Base-by-base conservation (phyloP, 2,329 filamentous ascomycete species). In the Phaeosphaeria sp. region DNA sequence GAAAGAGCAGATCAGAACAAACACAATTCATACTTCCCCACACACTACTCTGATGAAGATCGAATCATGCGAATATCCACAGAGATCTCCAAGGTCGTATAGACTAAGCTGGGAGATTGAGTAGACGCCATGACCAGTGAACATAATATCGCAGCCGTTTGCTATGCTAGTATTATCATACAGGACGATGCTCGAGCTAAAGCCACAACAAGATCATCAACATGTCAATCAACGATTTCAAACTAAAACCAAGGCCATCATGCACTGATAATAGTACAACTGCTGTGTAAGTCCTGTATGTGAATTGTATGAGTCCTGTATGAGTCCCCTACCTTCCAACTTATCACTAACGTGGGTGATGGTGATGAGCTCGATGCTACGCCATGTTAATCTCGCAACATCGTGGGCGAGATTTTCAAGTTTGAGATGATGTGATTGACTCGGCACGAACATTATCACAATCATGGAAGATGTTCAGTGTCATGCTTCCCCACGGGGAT, bases 211-310 rank as follows among this genome's bases (percentile, higher is more conserved):
- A 22, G 10, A 2, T 48, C 22, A 33, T 36, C 49, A 11, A 62
- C 52, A 30, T 62, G 55, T 44, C 43, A 52, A 27, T 58, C 52
- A 21, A 58, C 39, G 21, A 56, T 18, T 18, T 44, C 44, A 18
- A 56, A 48, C 57, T 58, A n/a, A n/a, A n/a, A n/a, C n/a, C n/a
- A n/a, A n/a, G n/a, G n/a, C n/a, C n/a, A n/a, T n/a, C n/a, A n/a
- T n/a, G n/a, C n/a, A n/a, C n/a, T n/a, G n/a, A n/a, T n/a, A n/a
- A n/a, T n/a, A n/a, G n/a, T n/a, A n/a, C n/a, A n/a, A n/a, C n/a
- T n/a, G n/a, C n/a, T n/a, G n/a, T n/a, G n/a, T n/a, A n/a, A n/a
- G n/a, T n/a, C n/a, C n/a, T n/a, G n/a, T n/a, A n/a, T n/a, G n/a
- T n/a, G n/a, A n/a, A n/a, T n/a, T n/a, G n/a, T n/a, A n/a, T n/a